Evolutionary conservation across 352 stramenopile species (phyloP).

Genomic region (Phytophthora melonis): DNA sequence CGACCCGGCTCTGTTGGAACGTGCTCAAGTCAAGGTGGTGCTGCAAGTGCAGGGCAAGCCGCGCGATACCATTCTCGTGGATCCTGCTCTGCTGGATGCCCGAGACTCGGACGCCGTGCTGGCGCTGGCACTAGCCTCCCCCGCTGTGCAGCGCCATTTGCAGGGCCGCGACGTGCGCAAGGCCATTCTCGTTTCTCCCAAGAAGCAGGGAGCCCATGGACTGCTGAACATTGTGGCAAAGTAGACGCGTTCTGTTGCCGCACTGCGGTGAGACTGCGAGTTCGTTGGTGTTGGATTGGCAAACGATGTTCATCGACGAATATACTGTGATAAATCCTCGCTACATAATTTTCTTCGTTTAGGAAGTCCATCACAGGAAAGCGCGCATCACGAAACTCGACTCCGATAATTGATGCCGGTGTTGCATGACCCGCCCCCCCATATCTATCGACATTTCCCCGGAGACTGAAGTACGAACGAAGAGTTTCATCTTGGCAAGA

Average conservation of each 20-base stretch:
- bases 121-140: constrained; percentile 61
- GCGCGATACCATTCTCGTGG: constrained; percentile 76
- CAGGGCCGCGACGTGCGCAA: constrained; percentile 72
- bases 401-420: too few species aligned
- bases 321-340: not conserved
- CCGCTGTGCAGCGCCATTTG: constrained; percentile 73
- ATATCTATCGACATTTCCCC: too few species aligned
- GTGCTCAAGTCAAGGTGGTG: constrained; percentile 83
- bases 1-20: constrained; percentile 63
- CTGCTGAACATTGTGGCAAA: constrained; percentile 83
- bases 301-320: constrained; percentile 9
- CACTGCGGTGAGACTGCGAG: not conserved
- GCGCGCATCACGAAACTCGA: too few species aligned
- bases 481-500: too few species aligned
- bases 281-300: not conserved
- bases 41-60: constrained; percentile 84
- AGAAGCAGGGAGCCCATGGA: constrained; percentile 80
- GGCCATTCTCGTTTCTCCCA: constrained; percentile 82
- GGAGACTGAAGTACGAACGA: too few species aligned
- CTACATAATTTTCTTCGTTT: too few species aligned
- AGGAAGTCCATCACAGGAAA: too few species aligned
- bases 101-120: constrained; percentile 72
- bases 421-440: too few species aligned
- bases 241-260: constrained; percentile 24
- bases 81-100: constrained; percentile 52